A percentile compares a stretch with the other conserved stretches of the same genome.
Evolutionary conservation across 805 yeast genomes (phyloP).

Genomic region (Wickerhamiella qilinensis): DNA sequence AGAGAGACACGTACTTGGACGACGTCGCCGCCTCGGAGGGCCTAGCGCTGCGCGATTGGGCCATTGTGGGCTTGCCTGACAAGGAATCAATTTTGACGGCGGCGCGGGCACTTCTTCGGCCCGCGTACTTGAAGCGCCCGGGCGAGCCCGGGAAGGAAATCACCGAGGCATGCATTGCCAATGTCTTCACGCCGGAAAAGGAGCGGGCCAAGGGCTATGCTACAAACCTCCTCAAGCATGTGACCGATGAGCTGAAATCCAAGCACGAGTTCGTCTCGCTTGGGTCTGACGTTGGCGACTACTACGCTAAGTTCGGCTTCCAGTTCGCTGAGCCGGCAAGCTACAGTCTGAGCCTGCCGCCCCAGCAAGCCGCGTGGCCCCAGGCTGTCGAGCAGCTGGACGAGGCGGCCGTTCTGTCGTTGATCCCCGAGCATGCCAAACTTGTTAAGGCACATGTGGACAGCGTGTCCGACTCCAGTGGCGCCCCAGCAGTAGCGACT

Average conservation of each 20-base stretch:
- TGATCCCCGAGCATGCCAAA: background rate
- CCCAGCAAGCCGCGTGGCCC: slow-evolving; percentile 2
- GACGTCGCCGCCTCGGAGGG: background rate
- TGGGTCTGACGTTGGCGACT: slow-evolving; percentile 62
- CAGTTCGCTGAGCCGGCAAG: slow-evolving; percentile 4
- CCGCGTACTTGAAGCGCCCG: slow-evolving; percentile 14
- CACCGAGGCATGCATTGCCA: slow-evolving; percentile 29
- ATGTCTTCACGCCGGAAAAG: slow-evolving; percentile 36
- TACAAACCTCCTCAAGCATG: slow-evolving; percentile 26
- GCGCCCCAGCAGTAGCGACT: background rate
- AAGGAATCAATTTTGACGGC: slow-evolving; percentile 24
- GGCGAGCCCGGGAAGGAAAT: slow-evolving; percentile 11
- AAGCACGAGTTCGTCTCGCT: slow-evolving; percentile 26
- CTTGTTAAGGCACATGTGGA: background rate
- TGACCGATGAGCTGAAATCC: slow-evolving; percentile 9
- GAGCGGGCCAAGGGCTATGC: slow-evolving; percentile 45
- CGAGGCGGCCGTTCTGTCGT: background rate
- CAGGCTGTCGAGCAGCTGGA: background rate
- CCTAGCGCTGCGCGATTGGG: slow-evolving; percentile 4
- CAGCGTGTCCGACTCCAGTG: background rate
- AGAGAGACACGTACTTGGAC: slow-evolving; percentile 3
- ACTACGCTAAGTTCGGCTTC: slow-evolving; percentile 45
- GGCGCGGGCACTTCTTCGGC: slow-evolving; percentile 30
- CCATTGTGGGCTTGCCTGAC: slow-evolving; percentile 1
- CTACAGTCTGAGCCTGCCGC: background rate